phyloP scores from a whole-genome alignment of 2,329 filamentous ascomycete genomes.

The Didymella pinodella region DNA sequence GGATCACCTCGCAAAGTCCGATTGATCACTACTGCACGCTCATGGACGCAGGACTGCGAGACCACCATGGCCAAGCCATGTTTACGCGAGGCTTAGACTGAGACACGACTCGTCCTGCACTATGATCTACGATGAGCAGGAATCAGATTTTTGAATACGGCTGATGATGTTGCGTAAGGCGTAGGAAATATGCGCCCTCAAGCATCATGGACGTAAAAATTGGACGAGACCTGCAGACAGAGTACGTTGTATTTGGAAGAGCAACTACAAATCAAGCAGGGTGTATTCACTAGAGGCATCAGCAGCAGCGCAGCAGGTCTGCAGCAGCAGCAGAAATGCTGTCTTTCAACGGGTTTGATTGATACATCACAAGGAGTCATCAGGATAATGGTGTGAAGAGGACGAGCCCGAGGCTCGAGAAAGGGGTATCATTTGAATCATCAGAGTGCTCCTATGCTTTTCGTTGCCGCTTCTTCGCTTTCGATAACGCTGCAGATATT shows the following conservation, averaged over 20 bases:
- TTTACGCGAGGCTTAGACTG: slow-evolving; percentile 1
- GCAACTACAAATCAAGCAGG: slow-evolving; percentile 2
- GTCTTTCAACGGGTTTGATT: too few species aligned
- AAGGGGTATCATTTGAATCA: slow-evolving; percentile 43
- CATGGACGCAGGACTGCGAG: neutral
- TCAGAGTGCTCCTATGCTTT: slow-evolving; percentile 27
- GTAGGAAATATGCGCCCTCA: slow-evolving; percentile 8
- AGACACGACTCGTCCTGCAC: neutral
- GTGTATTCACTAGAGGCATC: neutral
- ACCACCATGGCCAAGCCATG: neutral
- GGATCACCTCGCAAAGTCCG: neutral
- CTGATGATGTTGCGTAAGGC: slow-evolving; percentile 12
- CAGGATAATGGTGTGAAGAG: neutral
- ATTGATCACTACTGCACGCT: slow-evolving; percentile 4
- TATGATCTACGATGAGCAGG: neutral
- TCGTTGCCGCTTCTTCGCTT: slow-evolving; percentile 46
- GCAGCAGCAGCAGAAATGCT: neutral
- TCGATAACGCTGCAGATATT: slow-evolving; percentile 46
- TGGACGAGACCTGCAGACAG: neutral
- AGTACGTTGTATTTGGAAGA: neutral
- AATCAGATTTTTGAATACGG: slow-evolving; percentile 24
- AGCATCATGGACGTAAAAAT: slow-evolving; percentile 3
- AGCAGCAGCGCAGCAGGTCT: neutral
- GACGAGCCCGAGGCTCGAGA: slow-evolving; percentile 11
- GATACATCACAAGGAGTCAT: neutral